These are phyloP conservation scores for Paramarasmius palmivorus DNA, from an alignment of 1,284 basidiomycete species.

Conservation along the genomic window DNA sequence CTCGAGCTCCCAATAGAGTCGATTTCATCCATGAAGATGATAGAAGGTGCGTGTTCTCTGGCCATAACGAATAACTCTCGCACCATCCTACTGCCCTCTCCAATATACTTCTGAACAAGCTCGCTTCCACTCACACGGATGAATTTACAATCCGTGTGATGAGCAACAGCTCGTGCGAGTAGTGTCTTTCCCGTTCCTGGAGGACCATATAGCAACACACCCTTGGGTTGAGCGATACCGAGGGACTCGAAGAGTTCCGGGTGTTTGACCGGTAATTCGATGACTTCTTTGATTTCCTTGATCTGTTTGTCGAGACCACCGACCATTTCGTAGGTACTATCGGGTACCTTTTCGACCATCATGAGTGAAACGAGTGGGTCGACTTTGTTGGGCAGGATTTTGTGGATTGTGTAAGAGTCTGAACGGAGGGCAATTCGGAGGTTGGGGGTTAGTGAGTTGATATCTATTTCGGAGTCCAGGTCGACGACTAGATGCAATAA, in stretches of 20 bases:
- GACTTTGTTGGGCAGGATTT: conserved; percentile 93
- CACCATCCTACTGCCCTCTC: conserved; percentile 96
- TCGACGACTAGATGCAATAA: conserved; percentile 77
- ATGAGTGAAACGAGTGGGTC: conserved; percentile 95
- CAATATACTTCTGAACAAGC: conserved; percentile 98
- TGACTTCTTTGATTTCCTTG: conserved; percentile 99
- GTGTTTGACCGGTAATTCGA: conserved; percentile 97
- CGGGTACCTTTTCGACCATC: conserved; percentile 99
- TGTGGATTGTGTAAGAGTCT: conserved; percentile 94
- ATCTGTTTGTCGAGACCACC: conserved; percentile 98
- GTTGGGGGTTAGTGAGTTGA: conserved; percentile 80
- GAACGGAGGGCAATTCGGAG: conserved; percentile 95
- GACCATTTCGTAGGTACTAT: conserved; percentile 99
- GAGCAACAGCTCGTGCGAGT: conserved; percentile 91
- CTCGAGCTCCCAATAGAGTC: conserved; percentile 96
- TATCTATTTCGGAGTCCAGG: conserved; percentile 86
- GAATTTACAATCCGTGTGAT: conserved; percentile 98
- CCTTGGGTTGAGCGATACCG: conserved; percentile 97
- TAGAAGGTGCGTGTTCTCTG: conserved; percentile 96
- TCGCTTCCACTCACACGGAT: conserved; percentile 96
- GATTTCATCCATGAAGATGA: conserved; percentile 99
- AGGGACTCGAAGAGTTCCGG: conserved; percentile 96
- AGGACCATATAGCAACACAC: conserved; percentile 94
- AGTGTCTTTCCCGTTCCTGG: conserved; percentile 98
- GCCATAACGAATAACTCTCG: conserved; percentile 99